phyloP scores from a whole-genome alignment of 2,329 filamentous ascomycete species.

The Alternaria sp. region DNA sequence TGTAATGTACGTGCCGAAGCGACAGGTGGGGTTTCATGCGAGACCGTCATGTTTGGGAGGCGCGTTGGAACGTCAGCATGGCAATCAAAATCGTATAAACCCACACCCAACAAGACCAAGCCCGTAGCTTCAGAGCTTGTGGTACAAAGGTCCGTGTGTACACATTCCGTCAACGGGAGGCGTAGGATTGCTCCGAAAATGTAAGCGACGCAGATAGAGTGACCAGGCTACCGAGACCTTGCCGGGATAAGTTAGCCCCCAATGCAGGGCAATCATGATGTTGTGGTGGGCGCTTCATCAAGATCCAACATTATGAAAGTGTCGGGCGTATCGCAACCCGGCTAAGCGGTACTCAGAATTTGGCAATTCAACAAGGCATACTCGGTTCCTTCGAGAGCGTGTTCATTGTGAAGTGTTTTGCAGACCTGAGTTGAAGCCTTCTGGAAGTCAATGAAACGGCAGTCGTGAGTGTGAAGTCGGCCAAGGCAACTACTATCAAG shows the following conservation, averaged over 20 bases:
- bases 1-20: neutral
- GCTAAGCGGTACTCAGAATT: neutral
- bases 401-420: neutral
- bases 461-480: neutral
- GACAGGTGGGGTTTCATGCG: neutral
- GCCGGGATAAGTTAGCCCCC: slow-evolving; percentile 5
- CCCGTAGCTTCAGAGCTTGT: slow-evolving; percentile 7
- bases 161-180: neutral
- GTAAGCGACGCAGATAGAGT: slow-evolving; percentile 11
- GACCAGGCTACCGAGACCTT: slow-evolving; percentile 1
- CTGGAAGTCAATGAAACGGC: neutral
- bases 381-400: neutral
- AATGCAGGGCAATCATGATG: slow-evolving; percentile 17
- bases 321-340: neutral
- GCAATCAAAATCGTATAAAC: slow-evolving; percentile 2
- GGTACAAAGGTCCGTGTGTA: neutral
- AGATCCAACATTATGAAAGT: neutral
- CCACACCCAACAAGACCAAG: slow-evolving; percentile 6
- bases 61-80: neutral
- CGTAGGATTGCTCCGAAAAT: slow-evolving; percentile 9
- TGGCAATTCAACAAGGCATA: neutral
- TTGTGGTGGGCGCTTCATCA: slow-evolving; percentile 4
- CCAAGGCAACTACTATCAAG: neutral
- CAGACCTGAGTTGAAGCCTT: neutral
- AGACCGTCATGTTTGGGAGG: neutral